Evolutionary conservation across 306 rosid genomes (phyloP), one percentile per base, ranked within the genome.

Genomic region (Lathyrus tuberosus): DNA sequence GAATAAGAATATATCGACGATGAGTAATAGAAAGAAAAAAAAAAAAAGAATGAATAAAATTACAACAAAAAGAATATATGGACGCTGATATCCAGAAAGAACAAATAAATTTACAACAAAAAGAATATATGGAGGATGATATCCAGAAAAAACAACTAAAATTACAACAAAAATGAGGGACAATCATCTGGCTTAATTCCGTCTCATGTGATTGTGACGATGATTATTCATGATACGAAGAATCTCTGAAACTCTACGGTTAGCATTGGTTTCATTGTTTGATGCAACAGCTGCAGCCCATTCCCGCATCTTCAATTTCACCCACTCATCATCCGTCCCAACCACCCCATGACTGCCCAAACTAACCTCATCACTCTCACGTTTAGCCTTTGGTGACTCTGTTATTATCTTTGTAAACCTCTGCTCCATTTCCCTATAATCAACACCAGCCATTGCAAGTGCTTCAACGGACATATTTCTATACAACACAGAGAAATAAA

Each of bases 231-330:
- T 65, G 2, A 78, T 53, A 51, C 65, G 82, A 74, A 53, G 8
- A 6, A 70, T 82, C 82, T 82, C 86, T 1, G 56, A 60, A 63
- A 64, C 65, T 43, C n/a, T 74, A 10, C 38, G 75, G 37, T 60
- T 53, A 67, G 60, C 83, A 37, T 70, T 33, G 15, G 8, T 46
- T 4, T 79, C 48, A 68, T 64, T 72, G 48, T 70, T 66, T 7
- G 86, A 83, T 73, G 81, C 83, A 71, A 81, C 85, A 37, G 86
- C 83, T 30, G 46, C 68, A 38, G 83, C 88, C 89, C 88, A 85
- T 71, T 76, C 76, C 0, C 82, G 80, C 33, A 85, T 76, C 86
- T 61, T 79, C 49, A 62, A 41, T 62, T 83, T 85, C 59, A 76
- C 43, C 82, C 71, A 75, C 49, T 28, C 33, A 22, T 53, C 33